A percentile compares a stretch with the other conserved stretches of the same genome.
Conservation (phyloP, 2,329 filamentous ascomycete genomes). For the Colletotrichum phormii region DNA sequence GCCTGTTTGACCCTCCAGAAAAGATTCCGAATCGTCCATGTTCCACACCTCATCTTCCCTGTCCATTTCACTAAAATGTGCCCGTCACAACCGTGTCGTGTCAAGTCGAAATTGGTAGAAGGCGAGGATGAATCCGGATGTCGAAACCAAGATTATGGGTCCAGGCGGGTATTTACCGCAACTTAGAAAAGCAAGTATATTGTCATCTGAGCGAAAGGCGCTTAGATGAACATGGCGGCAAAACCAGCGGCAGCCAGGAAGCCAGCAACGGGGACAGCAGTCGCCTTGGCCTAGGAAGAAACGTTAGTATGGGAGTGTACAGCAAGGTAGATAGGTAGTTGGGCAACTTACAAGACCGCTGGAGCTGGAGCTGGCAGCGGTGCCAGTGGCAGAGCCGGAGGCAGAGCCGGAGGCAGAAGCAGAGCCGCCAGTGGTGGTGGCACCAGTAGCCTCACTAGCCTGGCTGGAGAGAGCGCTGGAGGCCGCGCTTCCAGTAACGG, state of each 20-base stretch:
- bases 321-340: background rate
- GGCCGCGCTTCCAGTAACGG: slow-evolving; percentile 40
- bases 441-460: slow-evolving; percentile 31
- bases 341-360: slow-evolving; percentile 41
- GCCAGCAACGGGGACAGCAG: slow-evolving; percentile 56
- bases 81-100: slow-evolving; percentile 21
- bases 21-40: slow-evolving; percentile 19
- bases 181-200: slow-evolving; percentile 39
- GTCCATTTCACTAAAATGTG: slow-evolving; percentile 25
- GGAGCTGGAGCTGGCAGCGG: slow-evolving; percentile 22
- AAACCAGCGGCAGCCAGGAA: slow-evolving; percentile 62
- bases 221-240: slow-evolving; percentile 61
- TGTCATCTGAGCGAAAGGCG: slow-evolving; percentile 1
- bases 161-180: slow-evolving; percentile 56
- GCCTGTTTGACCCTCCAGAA: slow-evolving; percentile 43
- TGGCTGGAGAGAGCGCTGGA: slow-evolving; percentile 40
- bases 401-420: background rate
- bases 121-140: slow-evolving; percentile 39
- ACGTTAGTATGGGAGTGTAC: slow-evolving; percentile 2
- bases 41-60: slow-evolving; percentile 21
- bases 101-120: slow-evolving; percentile 30
- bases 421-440: slow-evolving; percentile 26
- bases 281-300: slow-evolving; percentile 42
- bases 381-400: slow-evolving; percentile 7
- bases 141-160: slow-evolving; percentile 42